Percentiles rank a stretch among this genome's conserved stretches.
Evolutionary conservation across 176 grass and related monocot genomes (phyloP).

Genomic region (Musa beccarii): DNA sequence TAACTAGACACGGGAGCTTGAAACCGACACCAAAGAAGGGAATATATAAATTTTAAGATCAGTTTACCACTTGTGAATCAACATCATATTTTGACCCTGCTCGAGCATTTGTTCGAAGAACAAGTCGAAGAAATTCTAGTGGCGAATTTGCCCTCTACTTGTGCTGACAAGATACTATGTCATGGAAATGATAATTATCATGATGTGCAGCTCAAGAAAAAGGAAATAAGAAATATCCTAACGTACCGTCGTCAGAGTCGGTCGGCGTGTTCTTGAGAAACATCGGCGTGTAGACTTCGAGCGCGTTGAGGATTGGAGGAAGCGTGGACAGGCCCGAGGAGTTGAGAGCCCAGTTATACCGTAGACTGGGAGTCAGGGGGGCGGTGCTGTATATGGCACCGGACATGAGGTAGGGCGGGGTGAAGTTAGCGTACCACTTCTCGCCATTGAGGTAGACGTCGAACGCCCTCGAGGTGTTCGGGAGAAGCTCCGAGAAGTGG

Average conservation of each 20-base stretch:
- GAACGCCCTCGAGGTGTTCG: slow-evolving; percentile 24
- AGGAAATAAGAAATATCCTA: not conserved
- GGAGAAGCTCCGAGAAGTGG: slow-evolving; percentile 27
- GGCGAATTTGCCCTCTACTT: too few relatives aligned
- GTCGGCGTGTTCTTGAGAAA: slow-evolving; percentile 16
- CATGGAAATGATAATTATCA: too few relatives aligned
- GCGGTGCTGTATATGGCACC: not conserved
- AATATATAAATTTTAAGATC: too few relatives aligned
- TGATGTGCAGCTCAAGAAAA: not conserved
- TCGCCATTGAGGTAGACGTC: slow-evolving; percentile 15
- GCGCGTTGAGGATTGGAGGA: slow-evolving; percentile 51
- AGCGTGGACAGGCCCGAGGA: slow-evolving; percentile 34
- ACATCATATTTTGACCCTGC: not conserved
- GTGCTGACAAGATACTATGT: too few relatives aligned
- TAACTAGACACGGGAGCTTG: too few relatives aligned
- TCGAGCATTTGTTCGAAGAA: not conserved
- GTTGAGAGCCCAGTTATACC: slow-evolving; percentile 26
- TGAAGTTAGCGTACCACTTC: not conserved
- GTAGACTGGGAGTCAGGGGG: rapidly evolving
- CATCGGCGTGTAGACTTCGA: slow-evolving; percentile 38
- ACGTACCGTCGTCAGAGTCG: slow-evolving; percentile 31
- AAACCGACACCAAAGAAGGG: too few relatives aligned
- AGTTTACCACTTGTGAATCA: not conserved
- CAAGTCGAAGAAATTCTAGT: not conserved
- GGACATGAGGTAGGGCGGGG: slow-evolving; percentile 3